These are phyloP conservation scores for Gamarada debralockiae DNA, from an alignment of 495 filamentous ascomycete genomes.

Conservation along the genomic window DNA sequence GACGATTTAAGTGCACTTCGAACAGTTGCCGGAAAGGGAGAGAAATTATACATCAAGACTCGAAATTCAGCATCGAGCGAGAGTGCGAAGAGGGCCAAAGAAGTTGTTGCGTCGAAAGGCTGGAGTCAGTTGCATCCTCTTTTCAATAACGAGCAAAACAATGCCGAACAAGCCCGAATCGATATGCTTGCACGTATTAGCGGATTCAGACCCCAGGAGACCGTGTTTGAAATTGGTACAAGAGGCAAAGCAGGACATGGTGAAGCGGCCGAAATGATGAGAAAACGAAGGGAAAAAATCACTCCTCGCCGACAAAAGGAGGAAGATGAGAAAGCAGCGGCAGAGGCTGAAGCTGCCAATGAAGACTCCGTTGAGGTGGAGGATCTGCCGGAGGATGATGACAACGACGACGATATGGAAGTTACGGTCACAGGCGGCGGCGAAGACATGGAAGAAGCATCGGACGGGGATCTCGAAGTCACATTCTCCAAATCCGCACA, in stretches of 20 bases:
- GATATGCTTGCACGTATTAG: constrained; percentile 83
- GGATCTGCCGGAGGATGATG: constrained; percentile 31
- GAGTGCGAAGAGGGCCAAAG: constrained; percentile 80
- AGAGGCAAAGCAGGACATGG: constrained; percentile 54
- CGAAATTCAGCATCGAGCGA: constrained; percentile 83
- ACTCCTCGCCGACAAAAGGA: constrained; percentile 34
- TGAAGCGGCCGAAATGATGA: constrained; percentile 79
- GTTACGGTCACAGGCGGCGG: constrained; percentile 27
- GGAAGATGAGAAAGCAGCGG: constrained; percentile 30
- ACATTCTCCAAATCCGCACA: constrained; percentile 63
- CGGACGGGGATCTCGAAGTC: constrained; percentile 74
- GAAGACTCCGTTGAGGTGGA: constrained; percentile 30
- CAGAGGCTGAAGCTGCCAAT: constrained; percentile 27
- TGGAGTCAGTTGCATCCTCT: constrained; percentile 71
- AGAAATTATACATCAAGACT: constrained; percentile 87
- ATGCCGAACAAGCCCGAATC: constrained; percentile 65
- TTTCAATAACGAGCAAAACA: constrained; percentile 63
- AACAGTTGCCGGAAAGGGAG: constrained; percentile 76
- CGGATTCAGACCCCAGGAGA: constrained; percentile 83
- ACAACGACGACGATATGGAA: constrained; percentile 43
- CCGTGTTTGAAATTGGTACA: constrained; percentile 88
- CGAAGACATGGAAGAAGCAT: constrained; percentile 60
- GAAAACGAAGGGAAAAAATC: constrained; percentile 59
- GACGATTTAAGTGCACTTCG: constrained; percentile 67
- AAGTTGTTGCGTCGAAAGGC: constrained; percentile 60